phyloP scores from a whole-genome alignment of 768 basidiomycete species.

The Chlorophyllum brunneum region DNA sequence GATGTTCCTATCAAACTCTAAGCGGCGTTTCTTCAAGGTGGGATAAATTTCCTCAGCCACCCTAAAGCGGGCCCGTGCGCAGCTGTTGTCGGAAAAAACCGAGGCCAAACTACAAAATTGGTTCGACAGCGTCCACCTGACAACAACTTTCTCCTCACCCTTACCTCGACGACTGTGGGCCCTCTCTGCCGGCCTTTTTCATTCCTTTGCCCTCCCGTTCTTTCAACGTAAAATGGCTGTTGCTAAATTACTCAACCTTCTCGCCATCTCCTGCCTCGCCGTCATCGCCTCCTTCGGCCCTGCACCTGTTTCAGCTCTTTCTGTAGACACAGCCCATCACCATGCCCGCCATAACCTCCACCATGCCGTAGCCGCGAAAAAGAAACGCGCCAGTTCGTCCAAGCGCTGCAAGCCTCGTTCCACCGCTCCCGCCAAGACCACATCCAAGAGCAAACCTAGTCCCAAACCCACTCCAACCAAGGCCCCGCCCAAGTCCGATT shows the following conservation, averaged over 20 bases:
- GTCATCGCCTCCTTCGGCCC: conserved; percentile 47
- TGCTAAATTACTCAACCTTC: conserved; percentile 49
- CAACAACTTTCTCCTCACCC: background rate
- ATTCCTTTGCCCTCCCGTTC: conserved; percentile 22
- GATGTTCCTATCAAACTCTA: background rate
- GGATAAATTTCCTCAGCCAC: background rate
- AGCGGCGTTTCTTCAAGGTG: background rate
- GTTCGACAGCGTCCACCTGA: background rate
- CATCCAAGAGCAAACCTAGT: background rate
- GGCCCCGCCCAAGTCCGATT: background rate
- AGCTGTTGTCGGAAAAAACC: conserved; percentile 7
- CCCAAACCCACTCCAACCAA: background rate
- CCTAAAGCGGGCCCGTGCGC: conserved; percentile 10
- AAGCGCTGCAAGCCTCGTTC: conserved; percentile 60
- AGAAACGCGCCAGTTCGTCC: conserved; percentile 39
- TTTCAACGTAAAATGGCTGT: conserved; percentile 37
- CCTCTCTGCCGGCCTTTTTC: conserved; percentile 22
- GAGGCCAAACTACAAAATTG: background rate
- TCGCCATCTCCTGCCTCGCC: conserved; percentile 57
- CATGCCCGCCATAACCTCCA: conserved; percentile 42
- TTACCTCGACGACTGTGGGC: conserved; percentile 16
- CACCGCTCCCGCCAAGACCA: conserved; percentile 21
- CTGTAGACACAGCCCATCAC: conserved; percentile 34
- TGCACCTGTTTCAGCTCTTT: conserved; percentile 50
- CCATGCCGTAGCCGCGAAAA: conserved; percentile 46